Percentiles rank a stretch among this genome's conserved stretches.
These are phyloP conservation scores for Tuber aestivum DNA, from an alignment of 495 filamentous ascomycete species.

Conservation along the genomic window DNA sequence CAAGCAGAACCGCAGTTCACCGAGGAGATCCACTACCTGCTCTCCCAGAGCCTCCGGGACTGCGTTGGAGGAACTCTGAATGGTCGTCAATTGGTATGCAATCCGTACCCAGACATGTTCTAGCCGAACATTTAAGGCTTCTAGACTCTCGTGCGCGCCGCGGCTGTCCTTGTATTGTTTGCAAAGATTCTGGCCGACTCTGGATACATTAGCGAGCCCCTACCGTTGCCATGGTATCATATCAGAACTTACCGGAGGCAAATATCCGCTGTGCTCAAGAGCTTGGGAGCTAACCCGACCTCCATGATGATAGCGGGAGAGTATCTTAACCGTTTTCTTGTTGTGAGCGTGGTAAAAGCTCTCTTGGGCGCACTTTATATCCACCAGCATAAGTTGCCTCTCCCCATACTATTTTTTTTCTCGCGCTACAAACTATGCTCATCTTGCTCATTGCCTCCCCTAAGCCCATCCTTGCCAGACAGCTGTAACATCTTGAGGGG, in stretches of 20 bases:
- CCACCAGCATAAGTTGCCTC: no score
- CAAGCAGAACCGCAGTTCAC: constrained; percentile 43
- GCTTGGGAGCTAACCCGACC: constrained; percentile 6
- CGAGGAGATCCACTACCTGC: constrained; percentile 42
- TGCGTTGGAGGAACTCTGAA: constrained; percentile 40
- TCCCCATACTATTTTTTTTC: no score
- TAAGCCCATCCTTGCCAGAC: no score
- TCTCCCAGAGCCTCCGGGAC: constrained; percentile 44
- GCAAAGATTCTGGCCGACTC: constrained; percentile 18
- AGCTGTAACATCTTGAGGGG: no score
- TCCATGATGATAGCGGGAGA: no score
- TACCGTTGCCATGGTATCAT: neutral
- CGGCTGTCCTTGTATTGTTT: constrained; percentile 24
- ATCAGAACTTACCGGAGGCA: constrained; percentile 18
- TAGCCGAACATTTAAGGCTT: constrained; percentile 42
- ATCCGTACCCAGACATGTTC: constrained; percentile 44
- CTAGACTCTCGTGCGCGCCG: constrained; percentile 36
- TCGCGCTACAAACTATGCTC: no score
- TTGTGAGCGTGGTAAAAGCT: no score
- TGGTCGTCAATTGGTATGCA: constrained; percentile 44
- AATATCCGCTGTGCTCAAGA: constrained; percentile 24
- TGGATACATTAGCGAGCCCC: constrained; percentile 1
- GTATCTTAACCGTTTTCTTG: no score
- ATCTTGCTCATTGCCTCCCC: no score
- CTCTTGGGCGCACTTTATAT: no score